These are phyloP conservation scores for Diospyros lotus DNA, from an alignment of 148 eudicot genomes.

Conservation along the genomic window DNA sequence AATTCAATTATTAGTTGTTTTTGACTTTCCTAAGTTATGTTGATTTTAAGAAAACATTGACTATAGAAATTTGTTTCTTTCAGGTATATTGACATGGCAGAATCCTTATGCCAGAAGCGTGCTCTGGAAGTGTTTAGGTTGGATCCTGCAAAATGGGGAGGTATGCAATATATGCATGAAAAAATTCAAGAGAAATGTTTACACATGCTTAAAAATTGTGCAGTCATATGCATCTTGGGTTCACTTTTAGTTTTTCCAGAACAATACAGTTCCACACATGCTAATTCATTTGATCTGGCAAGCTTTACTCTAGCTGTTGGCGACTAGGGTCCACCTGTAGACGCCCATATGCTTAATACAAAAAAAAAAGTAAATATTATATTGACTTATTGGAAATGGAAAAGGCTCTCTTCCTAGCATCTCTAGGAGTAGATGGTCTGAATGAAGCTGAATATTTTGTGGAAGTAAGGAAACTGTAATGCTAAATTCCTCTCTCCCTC, in stretches of 20 bases:
- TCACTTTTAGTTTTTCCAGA: not conserved
- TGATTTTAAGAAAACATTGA: not conserved
- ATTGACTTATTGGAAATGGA: not conserved
- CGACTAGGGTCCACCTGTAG: too few species aligned
- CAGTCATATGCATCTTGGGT: not conserved
- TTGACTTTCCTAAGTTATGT: not conserved
- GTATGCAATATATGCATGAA: slow-evolving; percentile 23
- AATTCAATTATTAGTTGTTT: not conserved
- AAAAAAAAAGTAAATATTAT: not conserved
- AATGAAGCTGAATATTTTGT: not conserved
- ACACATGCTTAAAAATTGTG: not conserved
- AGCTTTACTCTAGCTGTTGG: too few species aligned
- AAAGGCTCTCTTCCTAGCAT: not conserved
- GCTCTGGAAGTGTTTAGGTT: slow-evolving; percentile 59
- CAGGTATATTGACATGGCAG: slow-evolving; percentile 80
- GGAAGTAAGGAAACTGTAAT: not conserved
- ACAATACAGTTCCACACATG: not conserved
- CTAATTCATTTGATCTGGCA: too few species aligned
- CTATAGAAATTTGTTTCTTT: not conserved
- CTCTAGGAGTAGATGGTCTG: not conserved
- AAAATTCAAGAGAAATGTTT: not conserved
- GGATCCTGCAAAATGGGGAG: slow-evolving; percentile 77
- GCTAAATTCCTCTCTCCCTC: not conserved
- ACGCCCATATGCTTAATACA: not conserved
- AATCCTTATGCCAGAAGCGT: slow-evolving; percentile 61